phyloP scores from a whole-genome alignment of 2,329 filamentous ascomycete species.

The Ophiostoma tasmaniense region DNA sequence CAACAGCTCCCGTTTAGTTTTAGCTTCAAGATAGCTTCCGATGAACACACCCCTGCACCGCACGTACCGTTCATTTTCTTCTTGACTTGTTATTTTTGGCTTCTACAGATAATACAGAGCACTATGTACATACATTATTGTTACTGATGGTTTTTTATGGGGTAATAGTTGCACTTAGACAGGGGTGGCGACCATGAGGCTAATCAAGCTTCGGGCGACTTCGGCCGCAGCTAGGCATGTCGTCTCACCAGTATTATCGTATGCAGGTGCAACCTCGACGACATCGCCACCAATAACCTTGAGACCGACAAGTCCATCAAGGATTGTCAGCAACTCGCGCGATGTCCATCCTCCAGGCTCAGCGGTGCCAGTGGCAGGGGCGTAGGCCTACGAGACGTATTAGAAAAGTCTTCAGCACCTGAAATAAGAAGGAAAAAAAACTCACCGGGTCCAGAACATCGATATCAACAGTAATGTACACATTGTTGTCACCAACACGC shows the following conservation, averaged over 20 bases:
- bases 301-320: constrained; percentile 61
- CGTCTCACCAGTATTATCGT: constrained; percentile 66
- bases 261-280: constrained; percentile 70
- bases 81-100: neutral
- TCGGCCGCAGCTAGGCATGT: constrained; percentile 34
- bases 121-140: neutral
- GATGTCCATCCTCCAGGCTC: constrained; percentile 77
- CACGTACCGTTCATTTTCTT: neutral
- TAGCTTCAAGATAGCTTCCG: neutral
- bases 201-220: constrained; percentile 10
- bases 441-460: constrained; percentile 65
- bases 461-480: constrained; percentile 71
- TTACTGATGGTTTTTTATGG: neutral
- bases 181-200: constrained; percentile 9
- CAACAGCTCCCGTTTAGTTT: neutral
- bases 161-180: neutral
- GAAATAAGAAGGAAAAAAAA: neutral
- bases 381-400: constrained; percentile 28
- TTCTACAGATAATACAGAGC: neutral
- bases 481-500: constrained; percentile 42
- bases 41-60: neutral
- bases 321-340: constrained; percentile 63
- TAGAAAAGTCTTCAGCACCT: neutral
- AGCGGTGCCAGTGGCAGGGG: constrained; percentile 58
- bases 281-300: constrained; percentile 72